Conservation (phyloP, 192 early-diverging fungal genomes). For the Coemansia sp. region DNA sequence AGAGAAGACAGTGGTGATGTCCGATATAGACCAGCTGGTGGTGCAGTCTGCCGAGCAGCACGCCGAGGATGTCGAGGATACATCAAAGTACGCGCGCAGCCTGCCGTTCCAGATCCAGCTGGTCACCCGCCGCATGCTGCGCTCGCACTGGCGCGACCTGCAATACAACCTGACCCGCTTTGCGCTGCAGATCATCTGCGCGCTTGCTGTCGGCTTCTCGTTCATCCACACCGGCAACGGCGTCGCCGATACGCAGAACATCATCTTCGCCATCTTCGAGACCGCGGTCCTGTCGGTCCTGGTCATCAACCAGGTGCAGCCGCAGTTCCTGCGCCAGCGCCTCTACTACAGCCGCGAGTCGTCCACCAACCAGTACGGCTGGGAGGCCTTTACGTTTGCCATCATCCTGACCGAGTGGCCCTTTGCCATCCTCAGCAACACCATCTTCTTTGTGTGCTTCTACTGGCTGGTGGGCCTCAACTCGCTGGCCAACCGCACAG, state of each 20-base stretch:
- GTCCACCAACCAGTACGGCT: conserved; percentile 67
- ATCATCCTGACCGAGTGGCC: conserved; percentile 71
- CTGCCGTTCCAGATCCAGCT: conserved; percentile 56
- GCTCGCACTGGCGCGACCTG: conserved; percentile 70
- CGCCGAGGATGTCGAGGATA: conserved; percentile 23
- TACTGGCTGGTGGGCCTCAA: conserved; percentile 77
- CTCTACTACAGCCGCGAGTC: conserved; percentile 67
- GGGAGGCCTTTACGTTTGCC: conserved; percentile 63
- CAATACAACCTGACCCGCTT: conserved; percentile 76
- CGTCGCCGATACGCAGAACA: conserved; percentile 62
- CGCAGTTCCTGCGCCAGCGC: conserved; percentile 67
- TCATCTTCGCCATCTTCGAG: conserved; percentile 71
- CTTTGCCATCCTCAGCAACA: conserved; percentile 62
- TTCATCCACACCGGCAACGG: conserved; percentile 65
- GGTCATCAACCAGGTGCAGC: conserved; percentile 69
- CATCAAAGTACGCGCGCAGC: conserved; percentile 53
- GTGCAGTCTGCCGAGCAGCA: conserved; percentile 1
- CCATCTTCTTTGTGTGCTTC: conserved; percentile 68
- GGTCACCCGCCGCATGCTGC: conserved; percentile 65
- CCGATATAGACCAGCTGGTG: conserved; percentile 58
- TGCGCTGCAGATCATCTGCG: conserved; percentile 59
- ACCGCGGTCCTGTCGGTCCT: conserved; percentile 66
- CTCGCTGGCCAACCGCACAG: conserved; percentile 42
- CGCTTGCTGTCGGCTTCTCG: conserved; percentile 71
- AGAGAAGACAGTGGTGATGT: conserved; percentile 42